Base-by-base conservation (phyloP, 805 yeast species). In the Phaffomyces antillensis region DNA sequence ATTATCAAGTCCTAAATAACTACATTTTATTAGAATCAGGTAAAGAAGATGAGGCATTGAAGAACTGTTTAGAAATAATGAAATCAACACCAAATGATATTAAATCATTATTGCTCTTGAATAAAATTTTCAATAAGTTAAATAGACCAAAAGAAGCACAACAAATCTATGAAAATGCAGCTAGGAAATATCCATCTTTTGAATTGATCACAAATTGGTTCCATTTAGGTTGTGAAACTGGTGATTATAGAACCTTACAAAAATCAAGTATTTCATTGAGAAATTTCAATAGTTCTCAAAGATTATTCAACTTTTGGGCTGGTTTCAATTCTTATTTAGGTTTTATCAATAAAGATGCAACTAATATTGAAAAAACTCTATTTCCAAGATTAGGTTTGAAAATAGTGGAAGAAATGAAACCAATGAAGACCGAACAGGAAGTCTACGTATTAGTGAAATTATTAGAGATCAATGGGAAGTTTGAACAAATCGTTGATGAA, bases 361-460 rank as follows among this genome's bases (percentile, higher is more conserved):
- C 70, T 5, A 68, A 65, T 0, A 67, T 75, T 45, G 85, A 80
- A 51, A 55, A 57, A 41, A 65, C 60, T 34, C 62, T 88, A 34
- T 77, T 77, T 48, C 81, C 86, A 1, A 66, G 72, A 46, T 64
- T 88, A 31, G 90, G 88, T 0, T 55, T 71, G 46, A 77, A 81
- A 51, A 59, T 83, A 50, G 59, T 84, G 26, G 78, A 74, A 26
- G 62, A 63, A n/a, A 58, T 73, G 16, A 65, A 67, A 37, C 86
- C 91, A 1, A 66, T 71, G 38, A 52, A 66, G 36, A 66, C 70
- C 18, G 76, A 83, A 9, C 95, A 87, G 53, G 95, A 89, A 48
- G 64, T 74, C 3, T 86, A 67, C 51, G 76, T 87, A 3, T 72
- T 72, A 46, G 79, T 78, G 3, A 64, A 70, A 36, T 70, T 86